Evolutionary conservation across 75 land plant species (phyloP).

Genomic region (Larix kaempferi): DNA sequence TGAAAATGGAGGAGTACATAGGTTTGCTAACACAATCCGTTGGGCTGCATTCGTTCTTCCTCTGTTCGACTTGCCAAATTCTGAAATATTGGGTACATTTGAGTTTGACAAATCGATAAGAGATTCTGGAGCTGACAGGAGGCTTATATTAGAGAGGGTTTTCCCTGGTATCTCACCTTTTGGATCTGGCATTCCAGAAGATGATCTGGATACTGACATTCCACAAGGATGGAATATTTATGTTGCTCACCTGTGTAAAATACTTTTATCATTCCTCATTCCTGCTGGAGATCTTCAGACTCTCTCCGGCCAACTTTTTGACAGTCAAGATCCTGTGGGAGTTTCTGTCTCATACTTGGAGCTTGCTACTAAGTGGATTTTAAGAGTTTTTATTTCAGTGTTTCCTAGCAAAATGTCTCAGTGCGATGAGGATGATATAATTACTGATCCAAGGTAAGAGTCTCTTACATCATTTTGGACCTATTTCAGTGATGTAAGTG

Average conservation of each 20-base stretch:
- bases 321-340: constrained; percentile 31
- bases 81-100: not conserved
- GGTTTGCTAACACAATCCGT: constrained; percentile 75
- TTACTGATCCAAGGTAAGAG: constrained; percentile 45
- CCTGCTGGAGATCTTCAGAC: constrained; percentile 50
- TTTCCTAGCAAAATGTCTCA: constrained; percentile 62
- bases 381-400: constrained; percentile 72
- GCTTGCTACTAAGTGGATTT: constrained; percentile 78
- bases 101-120: not conserved
- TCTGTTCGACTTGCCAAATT: constrained; percentile 22
- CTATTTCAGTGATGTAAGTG: not conserved
- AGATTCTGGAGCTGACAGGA: not conserved
- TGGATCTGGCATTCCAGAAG: not conserved
- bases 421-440: constrained; percentile 37
- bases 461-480: not conserved
- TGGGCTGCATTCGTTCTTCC: constrained; percentile 90
- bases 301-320: constrained; percentile 21
- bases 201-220: constrained; percentile 17
- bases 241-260: constrained; percentile 56
- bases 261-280: constrained; percentile 81
- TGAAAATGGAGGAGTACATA: constrained; percentile 82
- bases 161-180: constrained; percentile 7
- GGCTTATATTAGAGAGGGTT: not conserved
- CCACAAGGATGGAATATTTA: constrained; percentile 57
- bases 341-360: constrained; percentile 68